Percentiles rank a stretch among this genome's conserved stretches.
phyloP scores from a whole-genome alignment of 2,329 filamentous ascomycete species.

The Fusarium sororula region DNA sequence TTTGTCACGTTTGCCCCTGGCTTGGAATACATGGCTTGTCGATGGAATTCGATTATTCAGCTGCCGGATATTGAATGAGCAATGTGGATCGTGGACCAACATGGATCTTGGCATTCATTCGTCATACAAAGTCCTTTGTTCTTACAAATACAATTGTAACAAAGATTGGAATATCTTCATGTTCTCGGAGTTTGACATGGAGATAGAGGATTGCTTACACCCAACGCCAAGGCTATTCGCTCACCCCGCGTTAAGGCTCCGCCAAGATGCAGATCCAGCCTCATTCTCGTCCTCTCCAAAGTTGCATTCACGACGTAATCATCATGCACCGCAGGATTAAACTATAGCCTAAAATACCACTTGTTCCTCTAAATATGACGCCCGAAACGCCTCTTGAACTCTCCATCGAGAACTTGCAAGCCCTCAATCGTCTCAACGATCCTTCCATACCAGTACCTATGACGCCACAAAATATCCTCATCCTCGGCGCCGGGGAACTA shows the following conservation, averaged over 20 bases:
- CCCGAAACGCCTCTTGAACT: constrained; percentile 36
- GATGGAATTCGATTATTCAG: not conserved
- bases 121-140: not conserved
- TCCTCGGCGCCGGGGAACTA: constrained; percentile 74
- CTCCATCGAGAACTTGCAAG: constrained; percentile 39
- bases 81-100: not conserved
- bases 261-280: constrained; percentile 1
- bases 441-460: constrained; percentile 28
- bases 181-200: constrained; percentile 22
- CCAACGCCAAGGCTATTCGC: not conserved
- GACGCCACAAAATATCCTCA: constrained; percentile 55
- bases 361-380: constrained; percentile 12
- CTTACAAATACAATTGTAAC: not conserved
- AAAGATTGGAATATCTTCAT: not conserved
- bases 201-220: not conserved
- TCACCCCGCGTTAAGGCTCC: not conserved
- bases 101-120: not conserved
- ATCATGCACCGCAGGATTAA: not conserved
- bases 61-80: not conserved
- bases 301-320: constrained; percentile 1
- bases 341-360: constrained; percentile 30
- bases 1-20: not conserved
- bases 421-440: constrained; percentile 38
- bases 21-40: not conserved
- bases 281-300: not conserved